Evolutionary conservation across 257 asterid genomes (phyloP), one percentile per base, ranked within the genome.

Genomic region (Solanum raphanifolium): DNA sequence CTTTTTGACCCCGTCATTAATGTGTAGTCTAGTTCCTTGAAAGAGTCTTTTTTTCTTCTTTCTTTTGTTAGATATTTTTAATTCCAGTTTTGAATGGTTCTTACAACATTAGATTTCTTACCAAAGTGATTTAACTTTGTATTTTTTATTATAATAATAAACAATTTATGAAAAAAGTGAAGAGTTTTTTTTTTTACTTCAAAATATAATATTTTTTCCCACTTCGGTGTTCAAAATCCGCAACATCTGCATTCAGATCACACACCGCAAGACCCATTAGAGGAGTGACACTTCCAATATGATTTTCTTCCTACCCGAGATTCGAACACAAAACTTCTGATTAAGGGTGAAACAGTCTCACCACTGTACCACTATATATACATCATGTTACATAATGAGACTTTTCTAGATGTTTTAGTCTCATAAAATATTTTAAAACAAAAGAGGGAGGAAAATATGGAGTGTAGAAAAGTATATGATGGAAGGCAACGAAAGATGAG

Each of bases 251-350:
- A 39, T 39, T 9, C 46, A 39, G 46, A 2, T 39, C 46, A 10
- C 46, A 13, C 1, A 46, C 20, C 5, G 21, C 7, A 48, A 48
- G 1, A 4, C 21, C 21, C 21, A 13, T 48, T 15, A 2, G 0
- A 13, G 21, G 20, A 0, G 20, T 48, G 8, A 48, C 1, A 48
- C 21, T 48, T 0, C 1, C 8, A 15, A 48, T 3, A 48, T 15
- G 7, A 48, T 5, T 15, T 15, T 48, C 1, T 48, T 0, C 3
- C 0, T 0, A 48, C 0, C 7, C 2, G 15, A 0, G 3, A 5
- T 5, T 13, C 1, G 1, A 48, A 48, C 16, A 1, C 6, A 1
- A 13, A 1, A 13, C 20, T 5, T 46, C 1, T 46, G 3, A 46
- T 13, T 46, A 46, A 5, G 20, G 6, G 7, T 0, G 0, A 48